Conservation (phyloP, 2,329 filamentous ascomycete species). For the Colletotrichum sp. region DNA sequence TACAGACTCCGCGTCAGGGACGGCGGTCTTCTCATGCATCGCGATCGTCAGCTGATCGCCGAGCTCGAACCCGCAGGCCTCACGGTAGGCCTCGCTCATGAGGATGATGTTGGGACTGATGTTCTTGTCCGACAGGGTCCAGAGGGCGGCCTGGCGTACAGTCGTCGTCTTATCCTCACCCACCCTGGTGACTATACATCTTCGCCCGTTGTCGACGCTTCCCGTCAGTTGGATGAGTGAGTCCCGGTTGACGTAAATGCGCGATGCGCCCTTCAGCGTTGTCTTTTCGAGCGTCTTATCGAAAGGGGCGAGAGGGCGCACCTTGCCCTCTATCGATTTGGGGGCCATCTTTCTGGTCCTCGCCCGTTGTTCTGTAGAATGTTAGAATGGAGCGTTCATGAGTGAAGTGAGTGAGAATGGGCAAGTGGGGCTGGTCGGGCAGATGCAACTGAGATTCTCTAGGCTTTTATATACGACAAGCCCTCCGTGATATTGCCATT, state of each 20-base stretch:
- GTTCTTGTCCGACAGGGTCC: constrained; percentile 60
- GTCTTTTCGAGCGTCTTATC: constrained; percentile 47
- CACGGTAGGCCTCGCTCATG: constrained; percentile 76
- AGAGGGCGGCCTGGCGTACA: constrained; percentile 53
- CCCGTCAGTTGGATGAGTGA: constrained; percentile 49
- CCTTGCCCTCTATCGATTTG: constrained; percentile 30
- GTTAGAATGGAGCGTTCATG: neutral
- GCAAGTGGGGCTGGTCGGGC: neutral
- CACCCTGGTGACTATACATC: constrained; percentile 44
- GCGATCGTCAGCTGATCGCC: constrained; percentile 68
- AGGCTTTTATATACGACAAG: neutral
- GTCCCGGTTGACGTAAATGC: constrained; percentile 54
- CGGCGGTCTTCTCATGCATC: constrained; percentile 55
- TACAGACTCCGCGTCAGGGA: constrained; percentile 63
- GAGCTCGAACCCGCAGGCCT: constrained; percentile 74
- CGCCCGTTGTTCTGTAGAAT: neutral
- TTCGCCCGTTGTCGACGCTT: constrained; percentile 45
- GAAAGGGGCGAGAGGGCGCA: constrained; percentile 41
- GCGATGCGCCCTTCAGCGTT: constrained; percentile 47
- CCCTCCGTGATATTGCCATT: neutral
- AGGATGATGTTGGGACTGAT: constrained; percentile 72
- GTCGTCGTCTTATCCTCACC: constrained; percentile 15
- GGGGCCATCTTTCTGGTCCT: neutral
- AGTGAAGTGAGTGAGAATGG: neutral
- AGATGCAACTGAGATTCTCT: neutral